Percentiles rank a stretch among this genome's conserved stretches.
Evolutionary conservation across 2,329 filamentous ascomycete species (phyloP).

Genomic region (Pseudogymnoascus sp.): DNA sequence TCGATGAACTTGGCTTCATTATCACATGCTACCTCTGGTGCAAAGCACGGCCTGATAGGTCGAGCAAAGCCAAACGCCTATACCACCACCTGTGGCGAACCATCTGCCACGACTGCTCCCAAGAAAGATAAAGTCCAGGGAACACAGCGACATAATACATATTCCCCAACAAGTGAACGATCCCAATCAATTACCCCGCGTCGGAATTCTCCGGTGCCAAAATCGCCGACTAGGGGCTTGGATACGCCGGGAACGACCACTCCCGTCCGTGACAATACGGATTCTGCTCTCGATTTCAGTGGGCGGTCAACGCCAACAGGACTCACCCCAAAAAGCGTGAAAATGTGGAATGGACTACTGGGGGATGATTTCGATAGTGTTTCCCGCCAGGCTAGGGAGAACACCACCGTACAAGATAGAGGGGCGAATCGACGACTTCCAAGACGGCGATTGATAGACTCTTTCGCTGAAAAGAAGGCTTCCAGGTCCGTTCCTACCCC

Average conservation of each 20-base stretch:
- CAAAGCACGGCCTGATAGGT: neutral
- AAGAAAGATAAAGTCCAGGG: neutral
- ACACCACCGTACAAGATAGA: constrained; percentile 7
- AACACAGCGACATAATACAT: neutral
- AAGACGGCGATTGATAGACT: constrained; percentile 26
- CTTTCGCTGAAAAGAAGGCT: constrained; percentile 24
- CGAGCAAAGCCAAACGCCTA: neutral
- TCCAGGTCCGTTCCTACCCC: constrained; percentile 11
- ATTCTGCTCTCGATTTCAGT: neutral
- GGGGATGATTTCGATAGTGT: constrained; percentile 11
- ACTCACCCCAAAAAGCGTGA: constrained; percentile 16
- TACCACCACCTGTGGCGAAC: neutral
- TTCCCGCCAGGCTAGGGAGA: neutral
- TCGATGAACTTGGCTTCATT: neutral
- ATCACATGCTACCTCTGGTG: neutral
- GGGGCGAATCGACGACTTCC: constrained; percentile 11
- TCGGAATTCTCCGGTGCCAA: neutral
- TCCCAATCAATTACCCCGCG: neutral
- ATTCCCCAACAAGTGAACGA: neutral
- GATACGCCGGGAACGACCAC: neutral
- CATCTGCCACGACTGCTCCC: neutral
- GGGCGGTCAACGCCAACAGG: constrained; percentile 5
- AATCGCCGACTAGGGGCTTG: neutral
- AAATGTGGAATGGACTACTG: constrained; percentile 24
- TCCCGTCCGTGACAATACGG: neutral